phyloP scores from a whole-genome alignment of 345 rosid genomes.

The Rhizophora apiculata region DNA sequence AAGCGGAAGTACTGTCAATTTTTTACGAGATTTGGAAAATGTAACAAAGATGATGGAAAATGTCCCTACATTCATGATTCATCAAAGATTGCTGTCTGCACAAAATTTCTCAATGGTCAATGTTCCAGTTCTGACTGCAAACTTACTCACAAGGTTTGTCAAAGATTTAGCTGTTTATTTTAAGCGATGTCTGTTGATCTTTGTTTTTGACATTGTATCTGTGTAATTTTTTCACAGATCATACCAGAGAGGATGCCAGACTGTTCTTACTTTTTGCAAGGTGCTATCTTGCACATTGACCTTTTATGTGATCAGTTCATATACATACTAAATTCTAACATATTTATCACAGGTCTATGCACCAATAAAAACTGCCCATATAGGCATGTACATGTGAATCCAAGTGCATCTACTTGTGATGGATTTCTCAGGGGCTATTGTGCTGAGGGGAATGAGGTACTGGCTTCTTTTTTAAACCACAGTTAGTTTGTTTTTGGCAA shows the following conservation, averaged over 20 bases:
- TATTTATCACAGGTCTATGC: slow-evolving; percentile 69
- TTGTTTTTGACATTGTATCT: slow-evolving; percentile 15
- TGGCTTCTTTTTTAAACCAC: slow-evolving; percentile 14
- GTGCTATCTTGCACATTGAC: slow-evolving; percentile 32
- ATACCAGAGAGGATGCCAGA: slow-evolving; percentile 99
- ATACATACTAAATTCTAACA: slow-evolving; percentile 14
- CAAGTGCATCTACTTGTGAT: slow-evolving; percentile 68
- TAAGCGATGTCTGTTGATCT: neutral
- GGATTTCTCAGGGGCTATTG: slow-evolving; percentile 93
- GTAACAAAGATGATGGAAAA: slow-evolving; percentile 92
- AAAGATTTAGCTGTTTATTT: slow-evolving; percentile 13
- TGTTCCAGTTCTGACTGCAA: slow-evolving; percentile 73
- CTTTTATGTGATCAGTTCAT: slow-evolving; percentile 1
- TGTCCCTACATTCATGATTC: slow-evolving; percentile 90
- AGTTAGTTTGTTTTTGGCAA: neutral
- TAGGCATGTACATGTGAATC: slow-evolving; percentile 93
- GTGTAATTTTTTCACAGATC: slow-evolving; percentile 54
- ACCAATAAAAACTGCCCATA: slow-evolving; percentile 73
- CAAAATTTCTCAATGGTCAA: slow-evolving; percentile 81
- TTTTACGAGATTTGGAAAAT: slow-evolving; percentile 94
- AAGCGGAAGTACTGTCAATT: slow-evolving; percentile 87
- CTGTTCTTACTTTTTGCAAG: slow-evolving; percentile 92
- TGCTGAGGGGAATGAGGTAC: slow-evolving; percentile 88
- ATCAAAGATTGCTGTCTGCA: slow-evolving; percentile 92
- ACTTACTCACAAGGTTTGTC: slow-evolving; percentile 86